Evolutionary conservation across 176 grass and related monocot genomes (phyloP).

Genomic region (Chloris gayana): DNA sequence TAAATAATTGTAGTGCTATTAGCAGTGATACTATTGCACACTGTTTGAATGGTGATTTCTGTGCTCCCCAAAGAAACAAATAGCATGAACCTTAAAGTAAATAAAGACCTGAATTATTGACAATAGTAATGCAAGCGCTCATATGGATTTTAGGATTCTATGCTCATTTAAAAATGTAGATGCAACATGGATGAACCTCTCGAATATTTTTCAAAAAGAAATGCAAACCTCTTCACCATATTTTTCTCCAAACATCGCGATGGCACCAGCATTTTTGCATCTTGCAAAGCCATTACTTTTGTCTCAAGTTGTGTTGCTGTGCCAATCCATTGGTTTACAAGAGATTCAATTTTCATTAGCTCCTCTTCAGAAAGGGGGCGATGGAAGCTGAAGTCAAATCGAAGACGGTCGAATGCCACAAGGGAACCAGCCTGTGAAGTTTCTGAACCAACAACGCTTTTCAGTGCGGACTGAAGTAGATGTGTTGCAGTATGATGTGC

Average conservation of each 20-base stretch:
- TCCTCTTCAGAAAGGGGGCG: constrained; percentile 76
- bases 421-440: constrained; percentile 96
- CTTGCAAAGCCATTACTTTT: constrained; percentile 83
- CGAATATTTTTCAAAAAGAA: neutral
- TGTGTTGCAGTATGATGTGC: constrained; percentile 97
- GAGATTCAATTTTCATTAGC: constrained; percentile 70
- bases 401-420: constrained; percentile 90
- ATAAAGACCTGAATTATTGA: neutral
- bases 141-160: neutral
- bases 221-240: constrained; percentile 78
- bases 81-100: neutral
- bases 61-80: neutral
- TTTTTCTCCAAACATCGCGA: constrained; percentile 99
- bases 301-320: constrained; percentile 70
- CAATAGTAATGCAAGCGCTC: neutral
- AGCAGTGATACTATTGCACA: neutral
- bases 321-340: constrained; percentile 90
- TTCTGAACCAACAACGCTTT: constrained; percentile 73
- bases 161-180: constrained; percentile 29
- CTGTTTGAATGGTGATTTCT: neutral
- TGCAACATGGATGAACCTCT: neutral
- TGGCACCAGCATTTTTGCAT: constrained; percentile 93
- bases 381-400: constrained; percentile 97
- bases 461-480: constrained; percentile 92
- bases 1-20: neutral